A percentile compares a stretch with the other conserved stretches of the same genome.
Evolutionary conservation across 2,329 filamentous ascomycete species (phyloP).

Genomic region (Ophiosphaerella narmari): DNA sequence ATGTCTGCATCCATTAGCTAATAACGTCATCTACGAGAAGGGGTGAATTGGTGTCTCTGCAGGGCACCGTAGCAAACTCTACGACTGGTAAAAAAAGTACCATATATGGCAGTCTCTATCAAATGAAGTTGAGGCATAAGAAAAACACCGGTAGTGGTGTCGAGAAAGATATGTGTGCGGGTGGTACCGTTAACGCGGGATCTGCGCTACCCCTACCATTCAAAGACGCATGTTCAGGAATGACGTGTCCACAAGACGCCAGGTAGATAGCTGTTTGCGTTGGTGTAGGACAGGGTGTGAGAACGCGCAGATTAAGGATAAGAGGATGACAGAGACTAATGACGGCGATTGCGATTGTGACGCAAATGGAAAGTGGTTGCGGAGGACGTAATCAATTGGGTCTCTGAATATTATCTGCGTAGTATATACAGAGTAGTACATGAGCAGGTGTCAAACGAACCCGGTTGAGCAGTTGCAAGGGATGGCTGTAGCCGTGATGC

Average conservation of each 20-base stretch:
- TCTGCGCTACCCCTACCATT: neutral
- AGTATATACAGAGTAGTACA: too few relatives aligned
- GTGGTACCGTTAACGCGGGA: neutral
- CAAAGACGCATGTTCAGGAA: neutral
- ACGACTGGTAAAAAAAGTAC: too few relatives aligned
- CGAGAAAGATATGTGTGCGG: neutral
- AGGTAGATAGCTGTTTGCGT: neutral
- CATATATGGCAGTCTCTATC: neutral
- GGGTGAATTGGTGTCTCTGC: too few relatives aligned
- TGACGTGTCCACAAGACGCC: neutral
- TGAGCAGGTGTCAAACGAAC: too few relatives aligned
- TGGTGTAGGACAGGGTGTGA: neutral
- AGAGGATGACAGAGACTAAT: too few relatives aligned
- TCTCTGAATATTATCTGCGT: too few relatives aligned
- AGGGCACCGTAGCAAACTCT: too few relatives aligned
- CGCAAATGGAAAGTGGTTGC: too few relatives aligned
- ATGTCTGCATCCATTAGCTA: constrained; percentile 5
- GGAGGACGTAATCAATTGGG: too few relatives aligned
- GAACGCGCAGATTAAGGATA: neutral
- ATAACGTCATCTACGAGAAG: neutral
- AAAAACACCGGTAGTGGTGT: neutral
- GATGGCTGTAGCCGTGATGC: too few relatives aligned
- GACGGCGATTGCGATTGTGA: too few relatives aligned
- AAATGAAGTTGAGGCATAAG: neutral
- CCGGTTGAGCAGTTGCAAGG: too few relatives aligned